Conservation (phyloP, 352 stramenopile genomes). For the Aphanomyces astaci region DNA sequence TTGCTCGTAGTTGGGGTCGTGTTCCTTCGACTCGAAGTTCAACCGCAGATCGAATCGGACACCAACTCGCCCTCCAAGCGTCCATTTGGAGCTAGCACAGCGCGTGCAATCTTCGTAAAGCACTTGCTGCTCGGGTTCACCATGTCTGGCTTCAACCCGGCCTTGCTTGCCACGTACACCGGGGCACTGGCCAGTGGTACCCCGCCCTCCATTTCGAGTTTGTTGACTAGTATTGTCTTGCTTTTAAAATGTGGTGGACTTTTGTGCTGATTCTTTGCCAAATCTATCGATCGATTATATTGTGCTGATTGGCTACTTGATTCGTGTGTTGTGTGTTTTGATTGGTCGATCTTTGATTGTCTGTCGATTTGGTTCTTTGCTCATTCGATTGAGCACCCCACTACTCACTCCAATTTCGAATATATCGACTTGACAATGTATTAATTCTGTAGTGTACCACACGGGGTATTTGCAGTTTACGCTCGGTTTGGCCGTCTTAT, state of each 20-base stretch:
- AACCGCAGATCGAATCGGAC: slow-evolving; percentile 60
- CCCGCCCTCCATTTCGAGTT: too few relatives aligned
- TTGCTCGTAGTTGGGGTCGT: slow-evolving; percentile 73
- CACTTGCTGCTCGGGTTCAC: slow-evolving; percentile 80
- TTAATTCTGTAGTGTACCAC: slow-evolving; percentile 83
- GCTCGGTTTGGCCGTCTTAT: slow-evolving; percentile 74
- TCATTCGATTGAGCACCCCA: too few relatives aligned
- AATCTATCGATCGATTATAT: too few relatives aligned
- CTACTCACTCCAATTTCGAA: too few relatives aligned
- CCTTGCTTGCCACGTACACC: slow-evolving; percentile 78
- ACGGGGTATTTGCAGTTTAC: slow-evolving; percentile 84
- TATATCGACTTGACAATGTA: too few relatives aligned
- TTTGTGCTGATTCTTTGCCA: too few relatives aligned
- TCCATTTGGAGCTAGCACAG: slow-evolving; percentile 23
- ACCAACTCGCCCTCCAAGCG: slow-evolving; percentile 36
- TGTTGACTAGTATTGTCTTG: too few relatives aligned
- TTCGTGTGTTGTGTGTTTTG: too few relatives aligned
- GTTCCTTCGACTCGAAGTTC: slow-evolving; percentile 75
- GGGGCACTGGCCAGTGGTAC: slow-evolving; percentile 78
- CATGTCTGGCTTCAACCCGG: slow-evolving; percentile 83
- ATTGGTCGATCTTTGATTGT: too few relatives aligned
- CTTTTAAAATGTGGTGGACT: too few relatives aligned
- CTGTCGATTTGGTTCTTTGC: too few relatives aligned
- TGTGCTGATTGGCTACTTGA: too few relatives aligned
- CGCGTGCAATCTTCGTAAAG: slow-evolving; percentile 62